These are phyloP conservation scores for Escallonia herrerae DNA, from an alignment of 129 eudicot genomes.

Conservation along the genomic window DNA sequence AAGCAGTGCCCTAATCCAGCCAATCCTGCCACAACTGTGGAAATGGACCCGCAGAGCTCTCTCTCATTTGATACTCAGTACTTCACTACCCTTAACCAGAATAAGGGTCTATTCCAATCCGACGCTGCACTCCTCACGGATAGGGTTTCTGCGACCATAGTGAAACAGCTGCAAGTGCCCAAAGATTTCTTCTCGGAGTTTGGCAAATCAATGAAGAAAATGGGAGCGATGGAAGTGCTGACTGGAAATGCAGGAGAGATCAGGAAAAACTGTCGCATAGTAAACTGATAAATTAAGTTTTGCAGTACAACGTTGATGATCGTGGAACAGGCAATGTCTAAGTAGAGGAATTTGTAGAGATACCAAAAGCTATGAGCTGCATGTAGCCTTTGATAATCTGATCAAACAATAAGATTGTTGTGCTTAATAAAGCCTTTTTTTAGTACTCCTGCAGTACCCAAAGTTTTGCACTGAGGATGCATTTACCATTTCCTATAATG, in stretches of 20 bases:
- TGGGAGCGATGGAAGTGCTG: conserved; percentile 49
- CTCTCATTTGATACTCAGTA: conserved; percentile 32
- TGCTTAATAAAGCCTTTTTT: too few relatives aligned
- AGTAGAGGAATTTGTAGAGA: too few relatives aligned
- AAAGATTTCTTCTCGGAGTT: conserved; percentile 26
- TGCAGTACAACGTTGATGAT: too few relatives aligned
- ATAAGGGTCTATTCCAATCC: conserved; percentile 38
- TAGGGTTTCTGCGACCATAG: conserved; percentile 15
- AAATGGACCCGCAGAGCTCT: conserved; percentile 46
- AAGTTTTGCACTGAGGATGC: too few relatives aligned
- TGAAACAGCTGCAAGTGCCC: conserved; percentile 18
- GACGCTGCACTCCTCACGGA: conserved; percentile 44
- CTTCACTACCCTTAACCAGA: conserved; percentile 23
- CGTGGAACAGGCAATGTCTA: too few relatives aligned
- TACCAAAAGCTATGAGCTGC: too few relatives aligned
- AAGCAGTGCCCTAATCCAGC: conserved; percentile 28
- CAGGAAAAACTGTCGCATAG: conserved; percentile 37
- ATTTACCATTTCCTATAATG: too few relatives aligned
- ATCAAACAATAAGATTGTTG: too few relatives aligned
- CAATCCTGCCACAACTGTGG: conserved; percentile 25
- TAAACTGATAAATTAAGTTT: conserved; percentile 13
- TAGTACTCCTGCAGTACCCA: too few relatives aligned
- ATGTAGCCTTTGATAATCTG: too few relatives aligned
- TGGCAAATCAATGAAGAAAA: conserved; percentile 38
- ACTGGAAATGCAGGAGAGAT: conserved; percentile 32